These are phyloP conservation scores for Fusarium liriodendri DNA, from an alignment of 2,329 filamentous ascomycete genomes.

Conservation along the genomic window DNA sequence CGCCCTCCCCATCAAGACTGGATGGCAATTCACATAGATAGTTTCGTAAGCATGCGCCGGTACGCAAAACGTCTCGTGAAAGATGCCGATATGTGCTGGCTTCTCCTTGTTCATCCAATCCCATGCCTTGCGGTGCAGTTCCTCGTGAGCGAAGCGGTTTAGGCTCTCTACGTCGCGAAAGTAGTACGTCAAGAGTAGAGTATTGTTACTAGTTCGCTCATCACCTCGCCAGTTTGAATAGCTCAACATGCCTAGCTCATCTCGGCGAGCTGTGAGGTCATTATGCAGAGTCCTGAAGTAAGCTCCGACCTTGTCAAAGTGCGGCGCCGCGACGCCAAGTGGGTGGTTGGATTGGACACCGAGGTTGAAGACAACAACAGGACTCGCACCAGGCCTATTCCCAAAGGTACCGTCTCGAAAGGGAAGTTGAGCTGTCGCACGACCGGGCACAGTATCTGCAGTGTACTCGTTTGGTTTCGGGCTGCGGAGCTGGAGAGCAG, in stretches of 20 bases:
- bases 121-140: constrained; percentile 61
- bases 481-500: constrained; percentile 40
- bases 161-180: constrained; percentile 62
- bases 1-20: constrained; percentile 49
- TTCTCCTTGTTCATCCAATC: constrained; percentile 58
- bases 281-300: constrained; percentile 54
- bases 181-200: constrained; percentile 60
- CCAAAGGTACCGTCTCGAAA: constrained; percentile 43
- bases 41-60: constrained; percentile 60
- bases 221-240: constrained; percentile 54
- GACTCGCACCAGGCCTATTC: constrained; percentile 40
- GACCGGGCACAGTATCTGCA: constrained; percentile 46
- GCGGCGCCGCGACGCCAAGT: constrained; percentile 60
- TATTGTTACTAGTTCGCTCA: constrained; percentile 53
- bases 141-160: constrained; percentile 63
- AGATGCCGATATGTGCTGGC: constrained; percentile 59
- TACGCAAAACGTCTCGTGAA: constrained; percentile 65
- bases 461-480: constrained; percentile 36
- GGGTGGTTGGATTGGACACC: constrained; percentile 61
- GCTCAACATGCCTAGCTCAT: constrained; percentile 61
- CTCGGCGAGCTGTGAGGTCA: constrained; percentile 49
- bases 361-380: constrained; percentile 58
- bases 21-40: constrained; percentile 60
- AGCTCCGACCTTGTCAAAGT: constrained; percentile 51
- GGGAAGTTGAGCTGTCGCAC: constrained; percentile 50